Evolutionary conservation across 1,284 basidiomycete species (phyloP), one percentile per base, ranked within the genome.

Genomic region (Leccinum variabile): DNA sequence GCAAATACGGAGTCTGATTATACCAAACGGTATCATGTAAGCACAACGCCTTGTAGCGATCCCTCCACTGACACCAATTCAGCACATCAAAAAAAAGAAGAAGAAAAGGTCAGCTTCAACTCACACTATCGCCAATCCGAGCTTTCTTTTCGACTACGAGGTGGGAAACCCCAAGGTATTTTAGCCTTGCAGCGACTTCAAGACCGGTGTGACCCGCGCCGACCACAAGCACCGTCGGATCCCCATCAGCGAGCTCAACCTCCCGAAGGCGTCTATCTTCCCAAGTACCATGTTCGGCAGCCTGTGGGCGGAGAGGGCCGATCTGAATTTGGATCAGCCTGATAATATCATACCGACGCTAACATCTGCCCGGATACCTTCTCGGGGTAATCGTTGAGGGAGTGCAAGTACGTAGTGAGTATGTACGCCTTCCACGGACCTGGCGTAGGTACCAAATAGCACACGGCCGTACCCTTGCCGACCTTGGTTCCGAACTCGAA

Each of bases 391-490:
- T 74, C 83, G 49, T 81, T 75, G 53, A 87, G 75, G 16, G 76
- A 78, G 44, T 84, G 80, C 35, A 86, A 74, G 61, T 79, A 77
- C 0, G 85, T 85, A 66, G 78, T 81, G 7, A 74, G 14, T 0
- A 54, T 60, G 41, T 76, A 75, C 1, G 67, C 75, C 61, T 72
- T 77, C 75, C 75, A 74, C 1, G 35, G 32, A 28, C 63, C 65
- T 5, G 64, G 62, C 0, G 59, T 6, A 0, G 72, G 72, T 0
- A 50, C 71, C 0, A 74, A 57, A 60, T 65, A 63, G 33, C 64
- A 68, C 13, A 75, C 59, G 0, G 54, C 70, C 0, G 63, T 65
- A 9, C 73, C 72, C 44, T 62, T 73, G 2, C 72, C 72, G 11
- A 60, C 53, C 18, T 68, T 72, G 46, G 72, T 73, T 28, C 56